These are phyloP conservation scores for Salix udensis DNA, from an alignment of 345 rosid species.

Conservation along the genomic window DNA sequence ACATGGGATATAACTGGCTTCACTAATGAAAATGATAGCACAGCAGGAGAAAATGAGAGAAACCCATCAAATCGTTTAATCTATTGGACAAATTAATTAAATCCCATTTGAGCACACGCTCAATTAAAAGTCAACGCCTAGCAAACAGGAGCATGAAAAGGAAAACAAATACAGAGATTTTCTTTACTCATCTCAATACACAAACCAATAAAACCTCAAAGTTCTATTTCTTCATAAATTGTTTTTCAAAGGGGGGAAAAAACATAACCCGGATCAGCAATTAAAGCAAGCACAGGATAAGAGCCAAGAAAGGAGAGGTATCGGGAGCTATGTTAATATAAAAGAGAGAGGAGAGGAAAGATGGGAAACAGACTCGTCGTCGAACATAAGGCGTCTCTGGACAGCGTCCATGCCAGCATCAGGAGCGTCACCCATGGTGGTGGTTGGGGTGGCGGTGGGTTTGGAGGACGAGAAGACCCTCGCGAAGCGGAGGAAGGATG, in stretches of 20 bases:
- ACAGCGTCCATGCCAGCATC: slow-evolving; percentile 95
- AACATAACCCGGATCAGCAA: background rate
- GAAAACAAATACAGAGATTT: background rate
- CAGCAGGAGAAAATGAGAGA: too few relatives aligned
- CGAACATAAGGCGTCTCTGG: slow-evolving; percentile 97
- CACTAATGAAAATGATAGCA: too few relatives aligned
- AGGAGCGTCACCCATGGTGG: slow-evolving; percentile 50
- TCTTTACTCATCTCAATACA: too few relatives aligned
- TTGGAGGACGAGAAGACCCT: slow-evolving; percentile 27
- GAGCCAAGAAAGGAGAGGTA: background rate
- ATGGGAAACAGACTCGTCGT: slow-evolving; percentile 60
- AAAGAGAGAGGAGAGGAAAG: background rate
- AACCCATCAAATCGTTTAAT: too few relatives aligned
- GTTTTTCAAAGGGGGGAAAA: background rate
- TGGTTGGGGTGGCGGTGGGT: slow-evolving; percentile 12
- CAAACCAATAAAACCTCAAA: too few relatives aligned
- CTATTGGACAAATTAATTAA: too few relatives aligned
- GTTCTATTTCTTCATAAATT: too few relatives aligned
- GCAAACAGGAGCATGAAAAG: too few relatives aligned
- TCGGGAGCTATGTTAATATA: background rate
- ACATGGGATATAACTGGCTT: too few relatives aligned
- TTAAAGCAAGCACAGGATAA: background rate
- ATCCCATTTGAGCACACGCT: too few relatives aligned
- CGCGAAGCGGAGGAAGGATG: background rate
- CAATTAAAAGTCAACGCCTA: too few relatives aligned